A percentile compares a stretch with the other conserved stretches of the same genome.
Evolutionary conservation across 768 basidiomycete species (phyloP).

Genomic region (Mycena polygramma): DNA sequence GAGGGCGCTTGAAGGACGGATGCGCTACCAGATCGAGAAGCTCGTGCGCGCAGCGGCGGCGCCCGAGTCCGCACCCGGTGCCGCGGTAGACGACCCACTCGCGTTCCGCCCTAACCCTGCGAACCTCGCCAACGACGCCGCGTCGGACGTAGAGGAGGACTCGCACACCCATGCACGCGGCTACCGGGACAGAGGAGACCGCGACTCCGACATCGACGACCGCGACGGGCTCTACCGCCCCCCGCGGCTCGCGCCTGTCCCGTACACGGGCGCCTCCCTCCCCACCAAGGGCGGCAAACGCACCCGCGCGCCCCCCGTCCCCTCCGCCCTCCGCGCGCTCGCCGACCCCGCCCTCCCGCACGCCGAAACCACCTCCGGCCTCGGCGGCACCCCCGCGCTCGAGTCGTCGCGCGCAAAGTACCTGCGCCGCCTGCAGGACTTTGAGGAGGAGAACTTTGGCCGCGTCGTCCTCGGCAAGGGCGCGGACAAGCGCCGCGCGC

Average conservation of each 20-base stretch:
- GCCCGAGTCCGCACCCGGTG: constrained; percentile 46
- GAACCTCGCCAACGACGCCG: constrained; percentile 68
- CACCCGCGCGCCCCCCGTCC: constrained; percentile 61
- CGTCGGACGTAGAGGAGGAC: constrained; percentile 23
- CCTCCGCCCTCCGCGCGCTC: constrained; percentile 71
- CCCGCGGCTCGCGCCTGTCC: constrained; percentile 90
- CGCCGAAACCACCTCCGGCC: constrained; percentile 78
- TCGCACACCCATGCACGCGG: background rate
- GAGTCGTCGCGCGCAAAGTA: constrained; percentile 80
- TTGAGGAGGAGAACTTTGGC: constrained; percentile 96
- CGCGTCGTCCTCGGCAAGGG: constrained; percentile 92
- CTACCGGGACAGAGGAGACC: constrained; percentile 24
- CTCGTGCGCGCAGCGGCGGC: constrained; percentile 84
- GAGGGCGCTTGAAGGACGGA: constrained; percentile 84
- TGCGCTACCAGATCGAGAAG: constrained; percentile 97
- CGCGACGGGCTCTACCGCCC: constrained; percentile 80
- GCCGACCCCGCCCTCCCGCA: constrained; percentile 70
- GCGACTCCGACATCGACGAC: background rate
- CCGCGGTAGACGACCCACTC: constrained; percentile 10
- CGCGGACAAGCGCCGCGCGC: constrained; percentile 75
- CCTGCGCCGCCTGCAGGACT: constrained; percentile 84
- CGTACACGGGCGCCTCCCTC: constrained; percentile 69
- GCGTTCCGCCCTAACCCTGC: constrained; percentile 93
- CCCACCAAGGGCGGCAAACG: constrained; percentile 56
- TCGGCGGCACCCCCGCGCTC: constrained; percentile 72